These are phyloP conservation scores for Colletotrichum brevisporum DNA, from an alignment of 2,329 filamentous ascomycete species.

Conservation along the genomic window DNA sequence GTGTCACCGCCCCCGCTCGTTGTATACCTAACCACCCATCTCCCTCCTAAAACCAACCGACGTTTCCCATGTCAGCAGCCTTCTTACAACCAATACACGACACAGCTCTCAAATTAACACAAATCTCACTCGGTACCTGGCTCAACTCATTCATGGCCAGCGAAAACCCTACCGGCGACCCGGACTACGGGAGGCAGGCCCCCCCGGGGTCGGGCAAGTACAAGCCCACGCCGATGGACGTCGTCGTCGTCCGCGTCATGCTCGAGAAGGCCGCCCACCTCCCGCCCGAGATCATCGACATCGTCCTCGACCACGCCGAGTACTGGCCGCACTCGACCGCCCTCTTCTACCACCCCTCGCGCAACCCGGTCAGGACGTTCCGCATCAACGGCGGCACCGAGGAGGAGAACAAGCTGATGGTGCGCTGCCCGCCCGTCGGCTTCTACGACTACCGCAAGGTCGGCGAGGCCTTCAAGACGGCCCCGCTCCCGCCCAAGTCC, in stretches of 20 bases:
- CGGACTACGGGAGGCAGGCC: not conserved
- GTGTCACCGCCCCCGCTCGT: too few species aligned
- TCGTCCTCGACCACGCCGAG: conserved; percentile 71
- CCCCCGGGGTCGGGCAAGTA: conserved; percentile 16
- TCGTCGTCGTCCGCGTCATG: conserved; percentile 63
- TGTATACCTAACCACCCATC: too few species aligned
- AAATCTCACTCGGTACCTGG: too few species aligned
- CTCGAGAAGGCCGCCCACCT: conserved; percentile 60
- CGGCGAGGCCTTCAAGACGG: conserved; percentile 29
- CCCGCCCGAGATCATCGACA: conserved; percentile 69
- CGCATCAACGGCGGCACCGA: conserved; percentile 44
- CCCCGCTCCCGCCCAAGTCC: conserved; percentile 26
- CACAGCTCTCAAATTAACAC: not conserved
- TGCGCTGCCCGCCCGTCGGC: conserved; percentile 54
- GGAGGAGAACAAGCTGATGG: conserved; percentile 52
- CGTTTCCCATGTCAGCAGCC: not conserved
- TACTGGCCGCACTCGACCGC: conserved; percentile 70
- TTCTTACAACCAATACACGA: conserved; percentile 7
- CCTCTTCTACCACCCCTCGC: conserved; percentile 46
- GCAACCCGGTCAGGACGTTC: conserved; percentile 40
- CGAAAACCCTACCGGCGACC: not conserved
- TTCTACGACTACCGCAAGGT: conserved; percentile 42
- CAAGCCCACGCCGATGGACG: conserved; percentile 62
- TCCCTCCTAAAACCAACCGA: too few species aligned
- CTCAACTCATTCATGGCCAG: not conserved